A percentile compares a stretch with the other conserved stretches of the same genome.
Evolutionary conservation across 441 rosid genomes (phyloP).

Genomic region (Manihot esculenta): DNA sequence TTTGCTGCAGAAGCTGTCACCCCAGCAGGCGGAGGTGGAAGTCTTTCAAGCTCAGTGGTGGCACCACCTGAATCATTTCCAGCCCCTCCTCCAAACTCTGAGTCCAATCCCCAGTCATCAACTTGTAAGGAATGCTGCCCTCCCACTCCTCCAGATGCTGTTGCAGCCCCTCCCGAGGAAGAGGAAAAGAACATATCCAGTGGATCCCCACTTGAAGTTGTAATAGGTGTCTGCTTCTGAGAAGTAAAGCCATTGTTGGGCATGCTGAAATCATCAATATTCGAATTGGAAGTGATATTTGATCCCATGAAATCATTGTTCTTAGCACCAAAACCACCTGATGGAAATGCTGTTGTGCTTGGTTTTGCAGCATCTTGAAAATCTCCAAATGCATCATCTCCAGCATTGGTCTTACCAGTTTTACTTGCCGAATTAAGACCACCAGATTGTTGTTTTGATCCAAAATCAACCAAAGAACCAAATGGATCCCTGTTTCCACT

Average conservation of each 20-base stretch:
- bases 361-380: conserved; percentile 59
- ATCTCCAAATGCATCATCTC: conserved; percentile 49
- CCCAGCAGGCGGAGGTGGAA: conserved; percentile 94
- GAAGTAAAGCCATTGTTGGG: conserved; percentile 38
- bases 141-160: conserved; percentile 43
- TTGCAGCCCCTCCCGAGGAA: conserved; percentile 37
- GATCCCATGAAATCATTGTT: conserved; percentile 39
- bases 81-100: conserved; percentile 67
- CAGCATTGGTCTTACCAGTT: conserved; percentile 35
- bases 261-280: conserved; percentile 52
- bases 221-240: conserved; percentile 40
- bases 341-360: conserved; percentile 37
- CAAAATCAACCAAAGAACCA: conserved; percentile 68
- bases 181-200: conserved; percentile 58
- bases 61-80: conserved; percentile 50
- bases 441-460: conserved; percentile 46
- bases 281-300: conserved; percentile 29
- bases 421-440: conserved; percentile 52
- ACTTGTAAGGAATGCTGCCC: conserved; percentile 46
- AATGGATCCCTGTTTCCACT: conserved; percentile 65
- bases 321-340: conserved; percentile 43
- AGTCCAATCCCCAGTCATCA: conserved; percentile 82
- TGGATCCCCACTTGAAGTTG: conserved; percentile 48
- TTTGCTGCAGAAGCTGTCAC: conserved; percentile 70
- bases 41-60: conserved; percentile 92